Conservation (phyloP, 2,329 filamentous ascomycete genomes). For the Pseudofabraea citricarpa region DNA sequence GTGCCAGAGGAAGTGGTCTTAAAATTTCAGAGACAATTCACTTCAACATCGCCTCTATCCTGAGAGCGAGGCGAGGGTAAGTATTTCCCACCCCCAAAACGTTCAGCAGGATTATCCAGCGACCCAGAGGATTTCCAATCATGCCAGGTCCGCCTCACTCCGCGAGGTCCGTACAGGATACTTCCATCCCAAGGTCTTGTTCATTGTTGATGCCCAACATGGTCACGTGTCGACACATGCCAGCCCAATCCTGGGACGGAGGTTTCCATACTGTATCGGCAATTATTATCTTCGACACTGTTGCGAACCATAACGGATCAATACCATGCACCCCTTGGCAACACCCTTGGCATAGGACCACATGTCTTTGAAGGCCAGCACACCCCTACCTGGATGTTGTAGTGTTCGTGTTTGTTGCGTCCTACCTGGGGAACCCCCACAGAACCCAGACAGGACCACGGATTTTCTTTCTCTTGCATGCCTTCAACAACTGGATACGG, state of each 20-base stretch:
- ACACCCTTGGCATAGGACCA: too few species aligned
- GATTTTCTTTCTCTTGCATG: not conserved
- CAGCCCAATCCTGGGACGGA: too few species aligned
- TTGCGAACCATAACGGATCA: too few species aligned
- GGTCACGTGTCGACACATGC: not conserved
- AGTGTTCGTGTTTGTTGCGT: too few species aligned
- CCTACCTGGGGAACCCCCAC: conserved; percentile 1
- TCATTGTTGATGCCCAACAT: not conserved
- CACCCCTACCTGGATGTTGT: too few species aligned
- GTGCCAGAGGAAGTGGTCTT: conserved; percentile 13
- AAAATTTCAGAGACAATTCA: conserved; percentile 3
- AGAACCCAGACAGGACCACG: conserved; percentile 1
- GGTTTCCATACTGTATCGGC: too few species aligned
- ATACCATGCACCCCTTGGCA: too few species aligned
- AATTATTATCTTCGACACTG: too few species aligned
- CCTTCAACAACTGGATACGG: not conserved
- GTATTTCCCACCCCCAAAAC: not conserved
- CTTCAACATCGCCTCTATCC: conserved; percentile 9
- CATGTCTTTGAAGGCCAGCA: too few species aligned
- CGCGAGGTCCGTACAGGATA: too few species aligned
- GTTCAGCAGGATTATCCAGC: conserved; percentile 1
- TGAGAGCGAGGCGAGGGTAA: conserved; percentile 1
- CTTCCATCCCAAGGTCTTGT: too few species aligned
- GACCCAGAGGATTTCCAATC: not conserved
- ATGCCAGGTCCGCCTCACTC: too few species aligned